Conservation (phyloP, 345 rosid species). For the Syzygium aqueum region DNA sequence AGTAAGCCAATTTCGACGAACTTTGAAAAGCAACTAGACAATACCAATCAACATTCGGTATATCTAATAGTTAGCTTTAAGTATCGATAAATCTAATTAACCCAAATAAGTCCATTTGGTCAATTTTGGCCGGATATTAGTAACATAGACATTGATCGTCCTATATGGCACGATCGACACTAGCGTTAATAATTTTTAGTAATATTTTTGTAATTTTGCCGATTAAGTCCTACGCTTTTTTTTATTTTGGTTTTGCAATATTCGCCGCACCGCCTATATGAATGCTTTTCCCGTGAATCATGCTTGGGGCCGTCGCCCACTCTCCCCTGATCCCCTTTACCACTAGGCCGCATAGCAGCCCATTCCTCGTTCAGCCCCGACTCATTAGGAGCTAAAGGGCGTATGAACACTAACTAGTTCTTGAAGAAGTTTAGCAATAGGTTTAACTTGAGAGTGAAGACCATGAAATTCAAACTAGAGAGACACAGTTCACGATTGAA, state of each 20-base stretch:
- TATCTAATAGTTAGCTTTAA: neutral
- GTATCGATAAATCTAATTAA: too few species aligned
- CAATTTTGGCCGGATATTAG: too few species aligned
- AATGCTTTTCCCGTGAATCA: neutral
- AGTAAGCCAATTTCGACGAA: neutral
- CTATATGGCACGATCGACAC: too few species aligned
- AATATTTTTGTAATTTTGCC: neutral
- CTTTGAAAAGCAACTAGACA: neutral
- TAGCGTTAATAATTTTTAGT: too few species aligned
- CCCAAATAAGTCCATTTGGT: too few species aligned
- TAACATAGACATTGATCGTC: too few species aligned
- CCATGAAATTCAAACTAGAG: neutral
- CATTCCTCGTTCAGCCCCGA: rapidly evolving
- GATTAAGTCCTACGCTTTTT: neutral
- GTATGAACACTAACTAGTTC: neutral
- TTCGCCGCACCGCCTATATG: too few species aligned
- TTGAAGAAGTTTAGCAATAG: neutral
- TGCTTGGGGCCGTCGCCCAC: neutral
- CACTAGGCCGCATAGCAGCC: neutral
- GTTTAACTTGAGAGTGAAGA: neutral
- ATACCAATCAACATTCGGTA: neutral
- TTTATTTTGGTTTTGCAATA: neutral
- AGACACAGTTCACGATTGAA: neutral
- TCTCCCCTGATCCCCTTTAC: neutral
- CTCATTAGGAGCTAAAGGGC: neutral